Percentiles rank a stretch among this genome's conserved stretches.
Conservation (phyloP, 163 green algal species). For the Scenedesmus sp. region DNA sequence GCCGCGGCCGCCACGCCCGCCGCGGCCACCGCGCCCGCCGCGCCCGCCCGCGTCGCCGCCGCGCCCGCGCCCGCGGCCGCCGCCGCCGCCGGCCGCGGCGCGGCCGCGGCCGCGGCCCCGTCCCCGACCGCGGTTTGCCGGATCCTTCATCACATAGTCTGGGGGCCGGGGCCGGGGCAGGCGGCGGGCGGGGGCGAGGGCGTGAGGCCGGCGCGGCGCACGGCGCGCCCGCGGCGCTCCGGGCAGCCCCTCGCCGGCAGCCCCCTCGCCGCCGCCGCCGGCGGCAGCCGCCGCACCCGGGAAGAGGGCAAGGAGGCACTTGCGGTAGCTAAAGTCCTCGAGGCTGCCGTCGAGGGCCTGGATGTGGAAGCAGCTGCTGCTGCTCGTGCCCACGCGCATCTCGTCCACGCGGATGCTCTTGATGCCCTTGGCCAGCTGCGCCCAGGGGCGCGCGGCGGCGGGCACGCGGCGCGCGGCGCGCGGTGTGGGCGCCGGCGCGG, state of each 20-base stretch:
- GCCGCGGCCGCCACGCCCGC: background rate
- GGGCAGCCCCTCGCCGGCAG: background rate
- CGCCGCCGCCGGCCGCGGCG: background rate
- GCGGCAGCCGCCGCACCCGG: slow-evolving; percentile 22
- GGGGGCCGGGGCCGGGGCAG: too few relatives aligned
- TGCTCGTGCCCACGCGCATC: background rate
- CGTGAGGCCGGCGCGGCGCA: too few relatives aligned
- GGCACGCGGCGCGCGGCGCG: too few relatives aligned
- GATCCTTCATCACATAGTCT: too few relatives aligned
- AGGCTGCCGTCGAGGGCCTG: slow-evolving; percentile 51
- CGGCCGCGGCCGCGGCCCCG: too few relatives aligned
- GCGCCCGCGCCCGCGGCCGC: background rate
- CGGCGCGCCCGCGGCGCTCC: too few relatives aligned
- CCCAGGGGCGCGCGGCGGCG: too few relatives aligned
- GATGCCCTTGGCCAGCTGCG: slow-evolving; percentile 20
- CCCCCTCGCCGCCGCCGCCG: background rate
- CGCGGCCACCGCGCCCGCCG: slow-evolving; percentile 2
- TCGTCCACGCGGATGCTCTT: slow-evolving; percentile 15
- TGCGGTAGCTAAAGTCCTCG: slow-evolving; percentile 71
- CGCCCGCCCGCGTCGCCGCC: background rate
- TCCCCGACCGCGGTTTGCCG: too few relatives aligned
- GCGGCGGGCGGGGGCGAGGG: too few relatives aligned
- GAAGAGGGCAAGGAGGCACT: slow-evolving; percentile 58
- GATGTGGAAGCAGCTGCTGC: slow-evolving; percentile 39
- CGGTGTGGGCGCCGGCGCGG: too few relatives aligned